These are phyloP conservation scores for Medicago ruthenica DNA, from an alignment of 306 rosid genomes.

Conservation along the genomic window DNA sequence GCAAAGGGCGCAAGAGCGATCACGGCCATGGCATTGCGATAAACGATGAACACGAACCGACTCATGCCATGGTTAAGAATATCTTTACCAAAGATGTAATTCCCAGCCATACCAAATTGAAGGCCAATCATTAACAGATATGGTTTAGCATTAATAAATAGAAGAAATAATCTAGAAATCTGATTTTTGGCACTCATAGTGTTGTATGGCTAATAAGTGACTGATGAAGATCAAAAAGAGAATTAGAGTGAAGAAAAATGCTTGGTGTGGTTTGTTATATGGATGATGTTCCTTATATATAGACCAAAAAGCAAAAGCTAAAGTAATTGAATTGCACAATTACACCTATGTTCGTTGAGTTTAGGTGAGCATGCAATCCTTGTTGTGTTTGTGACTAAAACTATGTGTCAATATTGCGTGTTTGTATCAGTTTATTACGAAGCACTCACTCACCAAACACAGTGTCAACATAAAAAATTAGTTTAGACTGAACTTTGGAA, in stretches of 20 bases:
- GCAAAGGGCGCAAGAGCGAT: background rate
- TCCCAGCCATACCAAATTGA: background rate
- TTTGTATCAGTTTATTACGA: background rate
- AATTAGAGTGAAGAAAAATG: background rate
- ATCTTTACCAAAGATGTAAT: background rate
- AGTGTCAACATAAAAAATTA: background rate
- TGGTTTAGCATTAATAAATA: background rate
- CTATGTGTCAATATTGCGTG: background rate
- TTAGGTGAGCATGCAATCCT: background rate
- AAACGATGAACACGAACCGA: background rate
- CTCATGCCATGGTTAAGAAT: background rate
- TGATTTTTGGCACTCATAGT: background rate
- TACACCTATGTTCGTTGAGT: background rate
- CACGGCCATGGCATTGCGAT: background rate
- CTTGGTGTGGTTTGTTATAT: background rate
- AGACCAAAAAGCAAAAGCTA: background rate
- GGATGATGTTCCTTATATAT: background rate
- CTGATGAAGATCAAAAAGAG: background rate
- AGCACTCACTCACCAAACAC: background rate
- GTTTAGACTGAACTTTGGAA: background rate
- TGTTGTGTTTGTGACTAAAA: background rate
- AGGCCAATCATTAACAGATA: background rate
- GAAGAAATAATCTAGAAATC: background rate
- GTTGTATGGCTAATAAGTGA: background rate
- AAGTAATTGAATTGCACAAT: background rate